Percentiles rank a stretch among this genome's conserved stretches.
Evolutionary conservation across 495 filamentous ascomycete species (phyloP).

Genomic region (Hyaloscypha variabilis): DNA sequence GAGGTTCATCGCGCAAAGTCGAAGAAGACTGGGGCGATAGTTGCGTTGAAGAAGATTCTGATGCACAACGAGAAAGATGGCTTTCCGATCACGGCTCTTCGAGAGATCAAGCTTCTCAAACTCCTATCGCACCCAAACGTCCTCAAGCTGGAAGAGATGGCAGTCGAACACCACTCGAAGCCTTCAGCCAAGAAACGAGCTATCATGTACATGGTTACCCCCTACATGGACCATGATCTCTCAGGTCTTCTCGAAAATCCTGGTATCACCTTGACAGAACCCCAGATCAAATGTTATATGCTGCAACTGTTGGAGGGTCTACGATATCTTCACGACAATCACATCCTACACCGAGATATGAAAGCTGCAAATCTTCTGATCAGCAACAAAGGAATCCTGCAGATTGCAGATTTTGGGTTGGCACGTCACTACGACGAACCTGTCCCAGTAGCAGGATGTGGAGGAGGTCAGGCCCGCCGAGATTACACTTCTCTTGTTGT

Average conservation of each 20-base stretch:
- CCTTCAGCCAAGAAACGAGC: constrained; percentile 78
- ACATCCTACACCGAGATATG: constrained; percentile 96
- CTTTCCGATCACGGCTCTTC: constrained; percentile 77
- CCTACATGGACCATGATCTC: constrained; percentile 98
- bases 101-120: constrained; percentile 96
- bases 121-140: constrained; percentile 89
- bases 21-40: constrained; percentile 67
- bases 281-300: constrained; percentile 98
- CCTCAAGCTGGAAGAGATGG: constrained; percentile 90
- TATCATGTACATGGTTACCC: constrained; percentile 97
- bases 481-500: constrained; percentile 96
- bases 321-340: constrained; percentile 84
- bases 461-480: constrained; percentile 80
- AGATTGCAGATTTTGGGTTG: constrained; percentile 97
- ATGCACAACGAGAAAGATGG: constrained; percentile 88
- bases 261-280: constrained; percentile 77
- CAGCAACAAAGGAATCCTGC: constrained; percentile 89
- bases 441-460: constrained; percentile 74
- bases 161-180: constrained; percentile 73
- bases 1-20: constrained; percentile 91
- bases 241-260: constrained; percentile 96
- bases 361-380: constrained; percentile 98
- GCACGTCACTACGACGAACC: constrained; percentile 91
- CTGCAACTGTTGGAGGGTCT: constrained; percentile 89
- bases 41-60: constrained; percentile 94